Evolutionary conservation across 208 protist species (phyloP).

Genomic region (Trypanosoma theileri): DNA sequence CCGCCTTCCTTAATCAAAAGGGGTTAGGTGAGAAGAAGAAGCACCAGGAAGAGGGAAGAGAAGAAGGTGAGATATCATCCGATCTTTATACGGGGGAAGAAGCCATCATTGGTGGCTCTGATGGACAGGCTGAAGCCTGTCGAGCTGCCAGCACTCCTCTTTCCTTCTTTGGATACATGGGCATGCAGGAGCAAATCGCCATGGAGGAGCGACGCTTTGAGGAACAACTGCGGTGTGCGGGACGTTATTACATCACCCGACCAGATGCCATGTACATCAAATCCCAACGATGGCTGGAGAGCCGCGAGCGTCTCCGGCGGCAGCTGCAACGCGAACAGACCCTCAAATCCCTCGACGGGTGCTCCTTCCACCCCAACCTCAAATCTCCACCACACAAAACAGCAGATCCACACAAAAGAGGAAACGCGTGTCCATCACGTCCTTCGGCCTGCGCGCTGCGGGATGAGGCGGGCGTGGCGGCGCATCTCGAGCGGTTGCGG

Average conservation of each 20-base stretch:
- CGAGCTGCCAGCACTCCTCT: conserved; percentile 4
- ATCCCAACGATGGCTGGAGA: conserved; percentile 49
- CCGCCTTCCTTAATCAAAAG: neutral
- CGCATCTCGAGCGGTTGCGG: conserved; percentile 42
- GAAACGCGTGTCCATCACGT: no score
- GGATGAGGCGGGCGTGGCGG: conserved; percentile 34
- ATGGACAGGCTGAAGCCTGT: neutral
- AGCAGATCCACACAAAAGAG: no score
- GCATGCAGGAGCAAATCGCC: conserved; percentile 17
- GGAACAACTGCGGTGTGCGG: conserved; percentile 32
- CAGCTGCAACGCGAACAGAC: conserved; percentile 31
- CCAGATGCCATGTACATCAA: conserved; percentile 63
- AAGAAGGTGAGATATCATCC: neutral
- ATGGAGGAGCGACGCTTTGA: conserved; percentile 36
- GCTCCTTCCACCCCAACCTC: conserved; percentile 46
- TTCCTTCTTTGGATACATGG: conserved; percentile 9
- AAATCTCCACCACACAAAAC: no score
- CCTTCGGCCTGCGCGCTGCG: conserved; percentile 1
- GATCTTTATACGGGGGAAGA: no score
- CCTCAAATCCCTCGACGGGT: conserved; percentile 29
- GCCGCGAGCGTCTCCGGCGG: conserved; percentile 27
- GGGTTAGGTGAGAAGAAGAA: neutral
- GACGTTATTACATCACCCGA: conserved; percentile 35
- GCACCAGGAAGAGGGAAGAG: neutral
- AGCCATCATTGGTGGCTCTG: no score